Base-by-base conservation (phyloP, 495 filamentous ascomycete genomes). In the Penicillium pulvis region DNA sequence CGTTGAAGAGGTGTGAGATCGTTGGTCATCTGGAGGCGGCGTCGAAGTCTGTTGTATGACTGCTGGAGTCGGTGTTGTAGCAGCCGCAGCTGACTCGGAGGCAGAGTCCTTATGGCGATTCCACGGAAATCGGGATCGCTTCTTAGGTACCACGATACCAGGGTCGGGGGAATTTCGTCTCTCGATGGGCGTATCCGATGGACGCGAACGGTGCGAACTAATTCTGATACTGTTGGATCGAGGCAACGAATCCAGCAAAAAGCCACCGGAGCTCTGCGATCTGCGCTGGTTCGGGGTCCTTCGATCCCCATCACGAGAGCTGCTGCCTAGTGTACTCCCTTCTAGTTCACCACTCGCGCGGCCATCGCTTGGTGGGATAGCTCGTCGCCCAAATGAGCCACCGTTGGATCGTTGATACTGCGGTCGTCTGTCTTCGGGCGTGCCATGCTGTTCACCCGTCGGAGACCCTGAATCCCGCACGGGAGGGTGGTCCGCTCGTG, bases 201-300 rank as follows among this genome's bases (percentile, higher is more conserved):
- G 70, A 23, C 58, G 65, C 31, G 65, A 35, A 24, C 59, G 67
- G 33, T 75, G 65, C 26, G 68, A 60, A 50, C 59, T 62, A 3
- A 67, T 57, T 36, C 66, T 62, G 9, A 69, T 57, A 46, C 66
- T 69, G 35, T 58, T 71, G 8, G 75, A 62, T 11, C 67, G 66
- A 26, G 72, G 75, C 12, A 76, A 59, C 5, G 75, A 73, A 51
- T 79, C 78, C 35, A 83, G 54, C 26, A 83, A 56, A 31, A 83
- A 83, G 16, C 78, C 73, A 51, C 79, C 65, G 2, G 79, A 78
- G 62, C 61, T 75, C 44, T 69, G 71, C 8, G 70, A 71, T 58
- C 73, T 70, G 8, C 74, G 62, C 43, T 70, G 70, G 11, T 57
- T 50, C 12, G 59, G 59, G 50, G 55, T 65, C 50, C 62, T 68